Percentiles rank a stretch among this genome's conserved stretches.
Evolutionary conservation across 176 grass and related monocot species (phyloP).

Genomic region (Triticum urartu): DNA sequence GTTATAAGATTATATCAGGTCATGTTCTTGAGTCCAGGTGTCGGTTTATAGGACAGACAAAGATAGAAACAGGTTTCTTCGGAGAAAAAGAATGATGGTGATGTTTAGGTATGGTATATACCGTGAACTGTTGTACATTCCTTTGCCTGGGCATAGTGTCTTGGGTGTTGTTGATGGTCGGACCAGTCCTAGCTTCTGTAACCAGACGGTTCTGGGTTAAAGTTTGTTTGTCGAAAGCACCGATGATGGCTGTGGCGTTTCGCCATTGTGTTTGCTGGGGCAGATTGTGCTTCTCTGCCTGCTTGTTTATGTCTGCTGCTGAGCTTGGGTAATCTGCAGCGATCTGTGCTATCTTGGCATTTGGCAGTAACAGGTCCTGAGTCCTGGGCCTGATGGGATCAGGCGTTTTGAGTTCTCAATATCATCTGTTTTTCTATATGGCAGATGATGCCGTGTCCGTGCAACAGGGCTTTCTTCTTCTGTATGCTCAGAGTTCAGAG

Average conservation of each 20-base stretch:
- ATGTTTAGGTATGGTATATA: background rate
- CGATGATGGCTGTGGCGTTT: background rate
- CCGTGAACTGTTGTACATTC: slow-evolving; percentile 30
- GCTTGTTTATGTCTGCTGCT: background rate
- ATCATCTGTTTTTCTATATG: no score
- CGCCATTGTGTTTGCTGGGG: background rate
- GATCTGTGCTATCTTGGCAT: background rate
- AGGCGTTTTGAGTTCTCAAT: background rate
- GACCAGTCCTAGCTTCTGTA: background rate
- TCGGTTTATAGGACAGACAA: background rate
- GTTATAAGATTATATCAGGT: background rate
- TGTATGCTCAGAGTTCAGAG: background rate
- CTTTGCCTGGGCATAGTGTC: background rate
- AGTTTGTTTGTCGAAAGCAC: background rate
- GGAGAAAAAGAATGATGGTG: background rate
- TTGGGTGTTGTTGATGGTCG: background rate
- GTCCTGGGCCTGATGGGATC: background rate
- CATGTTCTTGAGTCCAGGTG: slow-evolving; percentile 9
- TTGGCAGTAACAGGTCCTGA: background rate
- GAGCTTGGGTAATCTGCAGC: background rate
- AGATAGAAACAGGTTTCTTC: background rate
- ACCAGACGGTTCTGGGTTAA: background rate
- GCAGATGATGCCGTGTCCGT: background rate
- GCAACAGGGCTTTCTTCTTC: background rate
- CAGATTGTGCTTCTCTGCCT: background rate